phyloP scores from a whole-genome alignment of 2,329 filamentous ascomycete genomes.

The Botryotinia narcissicola region DNA sequence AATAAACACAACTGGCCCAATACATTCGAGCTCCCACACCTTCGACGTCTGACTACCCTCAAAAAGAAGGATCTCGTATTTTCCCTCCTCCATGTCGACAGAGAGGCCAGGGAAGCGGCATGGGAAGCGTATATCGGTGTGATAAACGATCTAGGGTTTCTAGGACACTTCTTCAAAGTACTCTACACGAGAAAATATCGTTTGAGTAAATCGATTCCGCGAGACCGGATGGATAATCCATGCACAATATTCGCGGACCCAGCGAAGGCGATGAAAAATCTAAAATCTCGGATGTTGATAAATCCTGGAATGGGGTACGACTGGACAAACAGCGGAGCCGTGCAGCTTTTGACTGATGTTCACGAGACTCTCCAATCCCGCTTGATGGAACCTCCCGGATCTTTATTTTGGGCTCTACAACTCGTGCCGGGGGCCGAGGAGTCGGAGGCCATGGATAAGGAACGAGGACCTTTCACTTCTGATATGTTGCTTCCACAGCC shows the following conservation, averaged over 20 bases:
- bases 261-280: neutral
- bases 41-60: neutral
- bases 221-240: no score
- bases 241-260: neutral
- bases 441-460: neutral
- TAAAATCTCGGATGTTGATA: neutral
- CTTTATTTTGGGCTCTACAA: neutral
- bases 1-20: neutral
- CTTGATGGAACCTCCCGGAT: neutral
- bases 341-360: neutral
- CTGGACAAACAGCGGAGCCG: neutral
- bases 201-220: neutral
- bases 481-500: neutral
- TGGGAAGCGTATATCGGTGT: neutral
- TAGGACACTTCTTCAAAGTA: neutral
- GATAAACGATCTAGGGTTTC: neutral
- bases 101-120: neutral
- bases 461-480: neutral
- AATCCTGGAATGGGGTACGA: neutral
- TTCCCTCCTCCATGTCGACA: neutral
- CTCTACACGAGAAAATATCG: neutral
- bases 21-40: neutral
- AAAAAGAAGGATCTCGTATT: neutral
- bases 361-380: neutral
- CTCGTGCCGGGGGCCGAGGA: neutral